Evolutionary conservation across 2,329 filamentous ascomycete genomes (phyloP).

Genomic region (Metarhizium album): DNA sequence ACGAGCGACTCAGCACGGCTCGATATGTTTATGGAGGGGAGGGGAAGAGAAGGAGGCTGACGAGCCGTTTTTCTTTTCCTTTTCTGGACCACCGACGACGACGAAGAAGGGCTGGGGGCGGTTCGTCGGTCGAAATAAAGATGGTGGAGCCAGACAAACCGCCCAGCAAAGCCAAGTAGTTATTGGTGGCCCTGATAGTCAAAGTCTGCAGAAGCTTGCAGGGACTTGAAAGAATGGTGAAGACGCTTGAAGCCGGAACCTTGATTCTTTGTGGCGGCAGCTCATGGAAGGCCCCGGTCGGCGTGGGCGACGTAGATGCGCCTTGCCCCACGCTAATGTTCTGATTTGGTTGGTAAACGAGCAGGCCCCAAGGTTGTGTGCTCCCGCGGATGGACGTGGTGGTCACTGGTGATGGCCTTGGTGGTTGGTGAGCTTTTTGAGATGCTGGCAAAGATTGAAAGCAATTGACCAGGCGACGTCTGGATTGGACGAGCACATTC

Average conservation of each 20-base stretch:
- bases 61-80: background rate
- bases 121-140: slow-evolving; percentile 1
- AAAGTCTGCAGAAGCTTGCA: background rate
- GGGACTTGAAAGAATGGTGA: no score
- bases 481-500: no score
- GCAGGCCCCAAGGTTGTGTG: no score
- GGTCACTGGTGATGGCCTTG: no score
- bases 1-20: background rate
- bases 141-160: background rate
- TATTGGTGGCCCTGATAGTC: background rate
- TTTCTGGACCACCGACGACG: no score
- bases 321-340: background rate
- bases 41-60: background rate
- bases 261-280: background rate
- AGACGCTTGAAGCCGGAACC: background rate
- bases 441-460: no score
- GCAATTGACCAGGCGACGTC: no score
- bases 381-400: no score
- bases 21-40: background rate
- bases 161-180: background rate
- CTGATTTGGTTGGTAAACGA: background rate
- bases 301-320: background rate
- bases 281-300: background rate
- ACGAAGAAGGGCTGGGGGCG: background rate
- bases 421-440: no score